phyloP scores from a whole-genome alignment of 2,329 filamentous ascomycete species.

The Ploettnerulaceae sp. region DNA sequence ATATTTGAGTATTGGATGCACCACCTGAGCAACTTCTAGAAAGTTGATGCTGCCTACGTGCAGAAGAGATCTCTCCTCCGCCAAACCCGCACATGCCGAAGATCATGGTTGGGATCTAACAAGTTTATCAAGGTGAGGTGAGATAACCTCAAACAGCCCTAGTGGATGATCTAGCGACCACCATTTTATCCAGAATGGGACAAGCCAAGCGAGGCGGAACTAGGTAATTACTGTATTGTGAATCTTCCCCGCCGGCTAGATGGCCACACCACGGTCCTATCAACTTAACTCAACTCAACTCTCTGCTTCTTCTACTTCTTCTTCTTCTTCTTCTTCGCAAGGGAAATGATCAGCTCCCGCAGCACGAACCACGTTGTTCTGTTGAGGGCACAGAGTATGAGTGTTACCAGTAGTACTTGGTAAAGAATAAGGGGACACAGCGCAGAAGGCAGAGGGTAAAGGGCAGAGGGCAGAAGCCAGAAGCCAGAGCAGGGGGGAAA shows the following conservation, averaged over 20 bases:
- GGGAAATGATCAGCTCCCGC: neutral
- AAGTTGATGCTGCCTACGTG: no score
- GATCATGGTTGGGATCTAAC: neutral
- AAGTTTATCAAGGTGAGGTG: neutral
- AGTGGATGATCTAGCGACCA: conserved; percentile 13
- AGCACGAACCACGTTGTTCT: neutral
- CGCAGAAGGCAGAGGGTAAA: neutral
- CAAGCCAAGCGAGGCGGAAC: conserved; percentile 16
- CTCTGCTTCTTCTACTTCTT: conserved; percentile 8
- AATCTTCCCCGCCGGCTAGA: conserved; percentile 14
- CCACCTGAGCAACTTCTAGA: no score
- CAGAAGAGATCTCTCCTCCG: neutral
- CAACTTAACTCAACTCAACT: neutral
- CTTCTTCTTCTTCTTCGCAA: conserved; percentile 7
- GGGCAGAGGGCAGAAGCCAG: neutral
- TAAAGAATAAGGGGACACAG: neutral
- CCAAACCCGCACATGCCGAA: neutral
- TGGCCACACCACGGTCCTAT: conserved; percentile 12
- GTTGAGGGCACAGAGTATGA: no score
- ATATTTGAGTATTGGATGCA: neutral
- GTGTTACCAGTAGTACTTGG: neutral
- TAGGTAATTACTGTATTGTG: no score
- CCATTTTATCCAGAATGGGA: conserved; percentile 19
- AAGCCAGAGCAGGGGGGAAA: neutral
- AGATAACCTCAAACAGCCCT: conserved; percentile 5